Base-by-base conservation (phyloP, 345 rosid genomes). In the Xanthoceras sorbifolium region DNA sequence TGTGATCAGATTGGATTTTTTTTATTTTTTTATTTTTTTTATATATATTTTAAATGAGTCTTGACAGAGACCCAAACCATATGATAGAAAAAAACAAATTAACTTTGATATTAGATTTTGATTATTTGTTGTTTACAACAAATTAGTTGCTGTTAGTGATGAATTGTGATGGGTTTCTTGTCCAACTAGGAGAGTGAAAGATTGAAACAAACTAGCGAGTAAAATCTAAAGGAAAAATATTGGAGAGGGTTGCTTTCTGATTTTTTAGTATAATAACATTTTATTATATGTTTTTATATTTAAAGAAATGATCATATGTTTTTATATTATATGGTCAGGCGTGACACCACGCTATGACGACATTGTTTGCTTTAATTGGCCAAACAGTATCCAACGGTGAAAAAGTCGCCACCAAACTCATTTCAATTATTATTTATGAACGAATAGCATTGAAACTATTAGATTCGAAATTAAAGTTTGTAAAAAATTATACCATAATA, bases 131-230 rank as follows among this genome's bases (percentile, higher is more conserved):
- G 40, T n/a, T 36, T 36, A 5, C 9, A 36, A 36, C 40, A 36
- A 36, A 36, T 6, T 4, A 50, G 55, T 17, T 50, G 52, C 14
- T 46, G 55, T 50, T 50, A 50, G 55, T 17, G 52, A 50, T 17
- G 1, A 9, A 42, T 50, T 17, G 72, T 38, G 14, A 40, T 76
- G 46, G 65, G 57, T 12, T n/a, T 20, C 69, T 69, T 57, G 83
- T 29, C 78, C 78, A 73, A 73, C 80, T 79, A 9, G 15, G 79
- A 38, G 50, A 64, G 59, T 26, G 60, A 62, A 17, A 22, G 75
- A 81, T 40, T 26, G 70, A 52, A 81, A 77, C 81, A 57, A 20
- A 50, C 23, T 8, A 67, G 36, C 80, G 11, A 40, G 60, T 60
- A n/a, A n/a, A n/a, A n/a, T n/a, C n/a, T n/a, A n/a, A n/a, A n/a